These are phyloP conservation scores for Stachybotrys elegans DNA, from an alignment of 2,329 filamentous ascomycete species.

Conservation along the genomic window DNA sequence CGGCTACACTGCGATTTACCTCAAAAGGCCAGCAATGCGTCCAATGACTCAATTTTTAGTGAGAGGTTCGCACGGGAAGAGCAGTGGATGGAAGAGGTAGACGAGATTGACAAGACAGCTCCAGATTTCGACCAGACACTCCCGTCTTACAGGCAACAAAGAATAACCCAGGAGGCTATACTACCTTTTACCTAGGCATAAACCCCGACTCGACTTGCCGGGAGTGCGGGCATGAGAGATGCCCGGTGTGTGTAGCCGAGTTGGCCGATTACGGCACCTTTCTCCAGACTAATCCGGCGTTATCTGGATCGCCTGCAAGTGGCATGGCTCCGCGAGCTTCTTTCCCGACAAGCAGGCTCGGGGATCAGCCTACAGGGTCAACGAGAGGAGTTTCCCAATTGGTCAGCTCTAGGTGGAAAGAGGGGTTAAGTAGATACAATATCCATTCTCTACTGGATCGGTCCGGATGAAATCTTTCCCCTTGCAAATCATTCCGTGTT, in stretches of 20 bases:
- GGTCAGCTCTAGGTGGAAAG: not conserved
- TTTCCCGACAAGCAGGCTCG: not conserved
- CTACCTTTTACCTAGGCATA: slow-evolving; percentile 1
- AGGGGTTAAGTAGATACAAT: not conserved
- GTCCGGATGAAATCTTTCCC: slow-evolving; percentile 1
- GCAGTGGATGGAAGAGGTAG: not conserved
- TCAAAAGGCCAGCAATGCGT: not conserved
- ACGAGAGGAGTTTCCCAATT: not conserved
- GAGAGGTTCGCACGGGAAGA: not conserved
- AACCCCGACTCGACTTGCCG: no score
- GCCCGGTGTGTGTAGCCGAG: no score
- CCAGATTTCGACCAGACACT: not conserved
- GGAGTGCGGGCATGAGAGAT: no score
- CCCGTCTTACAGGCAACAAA: slow-evolving; percentile 1
- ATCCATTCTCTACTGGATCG: not conserved
- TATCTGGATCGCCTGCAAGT: no score
- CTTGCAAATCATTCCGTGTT: no score
- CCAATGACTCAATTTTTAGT: not conserved
- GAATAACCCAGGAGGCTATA: not conserved
- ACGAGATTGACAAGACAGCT: not conserved
- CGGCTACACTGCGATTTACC: not conserved
- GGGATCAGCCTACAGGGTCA: not conserved
- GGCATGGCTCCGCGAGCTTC: no score
- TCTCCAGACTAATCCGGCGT: no score
- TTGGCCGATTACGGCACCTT: no score